A percentile compares a stretch with the other conserved stretches of the same genome.
phyloP scores from a whole-genome alignment of 2,329 filamentous ascomycete species.

The Aspergillus ibericus region DNA sequence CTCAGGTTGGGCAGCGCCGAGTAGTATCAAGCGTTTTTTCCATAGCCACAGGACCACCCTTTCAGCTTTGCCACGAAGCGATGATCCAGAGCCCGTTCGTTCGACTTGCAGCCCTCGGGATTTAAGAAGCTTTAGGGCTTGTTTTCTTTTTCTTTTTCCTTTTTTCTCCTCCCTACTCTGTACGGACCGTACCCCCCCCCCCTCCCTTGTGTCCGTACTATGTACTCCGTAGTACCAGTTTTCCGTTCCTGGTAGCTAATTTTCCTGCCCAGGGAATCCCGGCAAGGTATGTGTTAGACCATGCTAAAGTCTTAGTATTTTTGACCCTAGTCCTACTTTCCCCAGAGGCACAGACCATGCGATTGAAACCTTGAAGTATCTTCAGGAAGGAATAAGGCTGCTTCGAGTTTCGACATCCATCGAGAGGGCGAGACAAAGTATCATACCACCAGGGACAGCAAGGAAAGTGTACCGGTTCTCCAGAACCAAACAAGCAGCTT shows the following conservation, averaged over 20 bases:
- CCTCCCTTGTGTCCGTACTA: neutral
- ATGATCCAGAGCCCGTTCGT: conserved; percentile 12
- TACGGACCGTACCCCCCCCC: no score
- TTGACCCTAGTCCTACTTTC: neutral
- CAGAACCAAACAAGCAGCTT: neutral
- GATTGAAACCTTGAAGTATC: neutral
- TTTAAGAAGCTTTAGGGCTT: no score
- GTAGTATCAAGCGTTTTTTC: conserved; percentile 16
- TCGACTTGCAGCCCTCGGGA: no score
- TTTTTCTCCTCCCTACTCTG: no score
- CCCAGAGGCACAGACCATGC: neutral
- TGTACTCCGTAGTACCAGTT: no score
- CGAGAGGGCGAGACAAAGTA: neutral
- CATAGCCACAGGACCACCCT: conserved; percentile 15
- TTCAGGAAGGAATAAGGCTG: neutral
- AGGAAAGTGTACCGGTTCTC: neutral
- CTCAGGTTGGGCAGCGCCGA: conserved; percentile 19
- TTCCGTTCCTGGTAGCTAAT: neutral
- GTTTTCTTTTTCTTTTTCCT: no score
- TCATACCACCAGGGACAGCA: neutral
- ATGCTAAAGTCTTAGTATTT: neutral
- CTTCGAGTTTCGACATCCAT: neutral
- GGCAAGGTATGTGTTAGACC: neutral
- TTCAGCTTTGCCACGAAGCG: conserved; percentile 22
- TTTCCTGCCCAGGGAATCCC: neutral